These are phyloP conservation scores for Candolleomyces aberdarensis DNA, from an alignment of 768 basidiomycete species.

Conservation along the genomic window DNA sequence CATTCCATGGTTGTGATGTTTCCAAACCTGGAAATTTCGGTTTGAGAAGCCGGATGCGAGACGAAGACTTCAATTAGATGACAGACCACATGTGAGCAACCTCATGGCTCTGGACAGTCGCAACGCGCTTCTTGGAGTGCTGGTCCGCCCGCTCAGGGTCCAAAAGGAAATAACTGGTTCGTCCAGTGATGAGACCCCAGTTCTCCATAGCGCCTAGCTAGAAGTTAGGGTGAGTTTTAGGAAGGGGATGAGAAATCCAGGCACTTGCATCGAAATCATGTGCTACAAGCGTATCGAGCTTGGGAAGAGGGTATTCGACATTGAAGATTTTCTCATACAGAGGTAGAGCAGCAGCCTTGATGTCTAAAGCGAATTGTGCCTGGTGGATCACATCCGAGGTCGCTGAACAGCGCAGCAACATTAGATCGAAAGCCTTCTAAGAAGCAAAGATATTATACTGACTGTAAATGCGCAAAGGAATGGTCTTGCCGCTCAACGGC, in stretches of 20 bases:
- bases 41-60: neutral
- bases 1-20: conserved; percentile 93
- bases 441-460: conserved; percentile 13
- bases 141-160: conserved; percentile 76
- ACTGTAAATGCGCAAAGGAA: conserved; percentile 87
- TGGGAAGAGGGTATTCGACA: conserved; percentile 89
- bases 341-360: conserved; percentile 78
- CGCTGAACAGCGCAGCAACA: conserved; percentile 37
- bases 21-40: conserved; percentile 62
- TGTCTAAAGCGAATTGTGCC: conserved; percentile 82
- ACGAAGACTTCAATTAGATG: neutral
- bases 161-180: conserved; percentile 76
- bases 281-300: conserved; percentile 89
- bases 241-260: neutral
- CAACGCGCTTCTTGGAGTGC: conserved; percentile 75
- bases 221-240: conserved; percentile 1
- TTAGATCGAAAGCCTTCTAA: neutral
- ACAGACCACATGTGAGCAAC: conserved; percentile 78
- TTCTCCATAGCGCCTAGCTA: conserved; percentile 84
- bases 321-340: conserved; percentile 91
- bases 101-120: conserved; percentile 79
- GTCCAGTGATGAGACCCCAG: conserved; percentile 90
- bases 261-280: conserved; percentile 85
- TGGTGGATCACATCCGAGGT: conserved; percentile 82
- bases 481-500: conserved; percentile 72